These are phyloP conservation scores for Ceratobasidium sp. DNA, from an alignment of 1,284 basidiomycete genomes.

Conservation along the genomic window DNA sequence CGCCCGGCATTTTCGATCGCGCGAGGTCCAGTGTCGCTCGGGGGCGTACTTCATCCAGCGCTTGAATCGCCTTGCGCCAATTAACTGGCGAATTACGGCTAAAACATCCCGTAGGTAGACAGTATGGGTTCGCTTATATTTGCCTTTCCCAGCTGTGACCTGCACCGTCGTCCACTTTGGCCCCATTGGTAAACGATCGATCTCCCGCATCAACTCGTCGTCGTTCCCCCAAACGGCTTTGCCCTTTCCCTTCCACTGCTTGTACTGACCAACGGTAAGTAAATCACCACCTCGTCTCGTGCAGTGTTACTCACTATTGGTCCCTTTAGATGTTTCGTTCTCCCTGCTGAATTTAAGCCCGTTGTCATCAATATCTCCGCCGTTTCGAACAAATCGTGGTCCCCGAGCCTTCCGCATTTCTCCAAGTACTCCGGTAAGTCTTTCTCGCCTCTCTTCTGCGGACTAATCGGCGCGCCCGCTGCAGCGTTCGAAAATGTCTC, in stretches of 20 bases:
- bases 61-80: neutral
- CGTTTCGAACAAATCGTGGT: neutral
- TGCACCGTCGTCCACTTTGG: constrained; percentile 11
- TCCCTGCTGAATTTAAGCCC: neutral
- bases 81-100: neutral
- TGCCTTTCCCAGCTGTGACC: neutral
- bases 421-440: neutral
- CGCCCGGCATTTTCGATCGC: neutral
- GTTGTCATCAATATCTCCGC: constrained; percentile 20
- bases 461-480: too few relatives aligned
- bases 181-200: neutral
- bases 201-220: neutral
- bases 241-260: neutral
- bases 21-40: constrained; percentile 21
- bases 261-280: too few relatives aligned
- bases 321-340: constrained; percentile 1
- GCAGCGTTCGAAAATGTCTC: too few relatives aligned
- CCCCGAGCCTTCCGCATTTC: neutral
- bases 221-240: neutral
- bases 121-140: neutral
- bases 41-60: constrained; percentile 12
- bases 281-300: too few relatives aligned
- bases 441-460: too few relatives aligned
- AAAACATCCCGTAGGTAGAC: neutral
- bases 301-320: neutral